phyloP scores from a whole-genome alignment of 441 rosid genomes.

The Populus hybrid region DNA sequence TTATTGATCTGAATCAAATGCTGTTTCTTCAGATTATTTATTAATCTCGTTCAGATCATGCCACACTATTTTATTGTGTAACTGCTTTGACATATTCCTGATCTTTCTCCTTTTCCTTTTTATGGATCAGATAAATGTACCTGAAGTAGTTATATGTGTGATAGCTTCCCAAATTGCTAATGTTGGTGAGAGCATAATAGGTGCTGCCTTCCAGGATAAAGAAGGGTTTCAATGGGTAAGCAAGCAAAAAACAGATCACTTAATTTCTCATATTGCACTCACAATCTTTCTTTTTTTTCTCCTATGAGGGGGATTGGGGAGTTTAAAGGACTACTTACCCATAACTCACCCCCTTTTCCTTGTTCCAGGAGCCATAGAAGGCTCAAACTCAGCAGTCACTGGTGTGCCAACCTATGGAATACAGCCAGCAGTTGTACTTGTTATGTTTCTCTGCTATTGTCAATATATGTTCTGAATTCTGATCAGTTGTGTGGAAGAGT shows the following conservation, averaged over 20 bases:
- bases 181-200: constrained; percentile 87
- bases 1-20: not conserved
- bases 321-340: too few species aligned
- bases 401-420: too few species aligned
- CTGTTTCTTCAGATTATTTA: not conserved
- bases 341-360: too few species aligned
- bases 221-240: constrained; percentile 86
- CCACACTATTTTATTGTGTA: not conserved
- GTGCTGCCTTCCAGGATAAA: constrained; percentile 81
- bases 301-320: too few species aligned
- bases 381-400: too few species aligned
- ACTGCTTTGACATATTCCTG: constrained; percentile 2
- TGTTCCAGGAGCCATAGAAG: too few species aligned
- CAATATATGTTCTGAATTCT: not conserved
- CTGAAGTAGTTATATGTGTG: constrained; percentile 73
- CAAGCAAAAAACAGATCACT: not conserved
- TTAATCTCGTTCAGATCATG: not conserved
- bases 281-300: too few species aligned
- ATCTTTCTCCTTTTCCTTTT: constrained; percentile 12
- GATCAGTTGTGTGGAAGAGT: not conserved
- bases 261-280: not conserved
- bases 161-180: constrained; percentile 93
- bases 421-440: too few species aligned
- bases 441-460: not conserved
- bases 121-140: constrained; percentile 50